Conservation (phyloP, 306 rosid species). For the Sindora glabra region DNA sequence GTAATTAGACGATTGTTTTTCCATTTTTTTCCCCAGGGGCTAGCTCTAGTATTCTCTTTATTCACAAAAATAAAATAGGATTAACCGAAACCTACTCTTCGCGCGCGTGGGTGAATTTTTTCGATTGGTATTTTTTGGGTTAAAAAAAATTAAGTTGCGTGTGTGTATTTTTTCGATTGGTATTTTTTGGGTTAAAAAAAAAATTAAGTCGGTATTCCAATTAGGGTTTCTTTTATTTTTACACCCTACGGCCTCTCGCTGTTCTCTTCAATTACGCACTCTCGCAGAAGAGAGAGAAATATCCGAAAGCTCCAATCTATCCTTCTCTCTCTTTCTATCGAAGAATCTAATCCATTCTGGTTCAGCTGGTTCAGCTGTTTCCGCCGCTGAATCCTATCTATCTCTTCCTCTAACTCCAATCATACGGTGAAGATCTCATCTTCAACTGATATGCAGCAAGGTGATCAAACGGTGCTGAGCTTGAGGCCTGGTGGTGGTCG, state of each 20-base stretch:
- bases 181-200: not conserved
- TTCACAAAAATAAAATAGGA: too few species aligned
- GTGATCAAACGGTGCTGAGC: slow-evolving; percentile 78
- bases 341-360: slow-evolving; percentile 24
- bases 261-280: slow-evolving; percentile 48
- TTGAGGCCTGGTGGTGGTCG: slow-evolving; percentile 99
- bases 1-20: too few species aligned
- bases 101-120: too few species aligned
- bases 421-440: slow-evolving; percentile 32
- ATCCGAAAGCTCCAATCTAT: slow-evolving; percentile 9
- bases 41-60: too few species aligned
- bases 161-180: not conserved
- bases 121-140: not conserved
- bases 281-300: slow-evolving; percentile 68
- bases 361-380: slow-evolving; percentile 46
- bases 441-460: slow-evolving; percentile 74
- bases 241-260: slow-evolving; percentile 19
- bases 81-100: too few species aligned
- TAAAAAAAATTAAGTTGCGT: not conserved
- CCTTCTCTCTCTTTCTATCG: not conserved
- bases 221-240: slow-evolving; percentile 45
- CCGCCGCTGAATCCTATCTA: slow-evolving; percentile 41
- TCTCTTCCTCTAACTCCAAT: not conserved
- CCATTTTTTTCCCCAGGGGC: too few species aligned
- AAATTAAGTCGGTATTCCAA: not conserved